Evolutionary conservation across 2,329 filamentous ascomycete genomes (phyloP), one percentile per base, ranked within the genome.

Genomic region (Neobulgaria alba): DNA sequence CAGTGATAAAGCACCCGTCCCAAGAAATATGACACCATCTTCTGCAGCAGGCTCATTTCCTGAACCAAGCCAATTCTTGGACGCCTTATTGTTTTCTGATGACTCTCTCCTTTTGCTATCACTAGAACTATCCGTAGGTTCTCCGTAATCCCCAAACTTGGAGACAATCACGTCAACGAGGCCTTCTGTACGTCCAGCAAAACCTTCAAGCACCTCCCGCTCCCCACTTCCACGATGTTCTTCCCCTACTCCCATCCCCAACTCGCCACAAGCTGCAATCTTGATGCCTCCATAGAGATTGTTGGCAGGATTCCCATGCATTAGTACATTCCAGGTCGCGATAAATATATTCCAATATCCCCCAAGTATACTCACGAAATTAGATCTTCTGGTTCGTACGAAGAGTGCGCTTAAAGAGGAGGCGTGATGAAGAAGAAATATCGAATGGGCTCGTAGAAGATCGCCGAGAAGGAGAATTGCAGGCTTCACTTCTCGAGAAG

Each of bases 141-240:
- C 60, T 7, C 48, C 49, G n/a, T n/a, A n/a, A 16, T 59, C 53
- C 12, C 87, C 90, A 60, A 93, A 96, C 51, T 84, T 81, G 32
- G 85, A 88, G 3, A 95, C 88, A 31, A 95, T 69, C 36, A 96
- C 62, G 62, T 98, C 92, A 4, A 94, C 75, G 29, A 98, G 69
- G 1, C 92, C 92, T 38, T 92, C 82, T 17, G 86, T 85, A 41
- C 85, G 72, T 8, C 72, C 73, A 1, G 87, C 78, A 47, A 95
- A 77, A n/a, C 87, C 87, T 61, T 96, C 90, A 1, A 98, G 68
- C 0, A 96, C 90, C 54, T 93, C 90, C 54, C 90, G 73, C 65
- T 96, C 90, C 21, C 88, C 88, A 58, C 90, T 95, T 3, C 90
- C 90, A 60, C 88, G 82, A 41, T 95, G 86, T 65, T 96, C 92